phyloP scores from a whole-genome alignment of 208 protist genomes.

The Trypanosoma vivax region DNA sequence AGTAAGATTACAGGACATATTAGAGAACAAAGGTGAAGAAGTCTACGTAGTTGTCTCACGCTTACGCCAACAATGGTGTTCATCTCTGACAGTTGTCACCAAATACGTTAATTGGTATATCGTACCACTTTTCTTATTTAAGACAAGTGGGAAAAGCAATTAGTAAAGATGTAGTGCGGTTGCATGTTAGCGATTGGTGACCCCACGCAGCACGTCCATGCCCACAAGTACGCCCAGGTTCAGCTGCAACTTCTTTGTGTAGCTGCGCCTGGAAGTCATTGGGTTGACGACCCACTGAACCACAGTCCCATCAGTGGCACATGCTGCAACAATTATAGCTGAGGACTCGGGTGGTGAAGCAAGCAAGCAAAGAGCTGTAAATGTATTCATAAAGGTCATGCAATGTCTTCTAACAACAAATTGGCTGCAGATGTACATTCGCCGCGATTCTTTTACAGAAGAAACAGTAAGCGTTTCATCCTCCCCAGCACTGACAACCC shows the following conservation, averaged over 20 bases:
- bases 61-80: no score
- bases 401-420: constrained; percentile 67
- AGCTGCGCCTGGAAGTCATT: constrained; percentile 27
- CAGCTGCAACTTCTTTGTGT: constrained; percentile 73
- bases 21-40: constrained; percentile 9
- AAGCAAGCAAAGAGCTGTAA: constrained; percentile 69
- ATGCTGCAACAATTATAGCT: constrained; percentile 66
- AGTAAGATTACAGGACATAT: constrained; percentile 6
- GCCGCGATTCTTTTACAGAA: constrained; percentile 35
- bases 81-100: no score
- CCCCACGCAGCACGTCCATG: constrained; percentile 34
- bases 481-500: constrained; percentile 72
- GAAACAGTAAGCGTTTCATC: constrained; percentile 70
- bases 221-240: constrained; percentile 64
- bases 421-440: constrained; percentile 43
- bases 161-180: not conserved
- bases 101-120: no score
- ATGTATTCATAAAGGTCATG: constrained; percentile 79
- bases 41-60: no score
- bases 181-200: not conserved
- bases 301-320: constrained; percentile 69
- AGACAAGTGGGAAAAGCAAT: constrained; percentile 2
- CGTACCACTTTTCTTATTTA: not conserved
- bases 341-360: constrained; percentile 56
- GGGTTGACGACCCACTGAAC: constrained; percentile 79